These are phyloP conservation scores for Picea engelmannii DNA, from an alignment of 83 land plant species.

Conservation along the genomic window DNA sequence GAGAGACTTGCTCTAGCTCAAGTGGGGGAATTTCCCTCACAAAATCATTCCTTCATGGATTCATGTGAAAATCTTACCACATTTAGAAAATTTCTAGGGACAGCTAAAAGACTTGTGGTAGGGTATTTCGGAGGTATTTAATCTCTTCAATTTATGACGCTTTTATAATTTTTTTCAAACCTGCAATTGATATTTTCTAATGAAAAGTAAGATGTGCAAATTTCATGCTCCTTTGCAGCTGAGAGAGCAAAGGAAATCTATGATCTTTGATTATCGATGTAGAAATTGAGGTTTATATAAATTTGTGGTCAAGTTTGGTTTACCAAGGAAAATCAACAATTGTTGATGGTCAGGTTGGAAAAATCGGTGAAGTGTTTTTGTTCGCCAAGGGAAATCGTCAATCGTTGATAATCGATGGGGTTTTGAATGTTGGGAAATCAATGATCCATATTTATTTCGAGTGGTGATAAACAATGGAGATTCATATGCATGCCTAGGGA, in stretches of 20 bases:
- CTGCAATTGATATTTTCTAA: background rate
- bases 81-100: background rate
- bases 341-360: too few species aligned
- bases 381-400: too few species aligned
- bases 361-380: too few species aligned
- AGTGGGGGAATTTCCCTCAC: background rate
- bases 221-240: background rate
- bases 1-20: background rate
- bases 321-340: too few species aligned
- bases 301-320: too few species aligned
- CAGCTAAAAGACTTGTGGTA: background rate
- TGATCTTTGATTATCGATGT: too few species aligned
- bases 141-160: background rate
- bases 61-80: background rate
- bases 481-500: too few species aligned
- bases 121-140: background rate
- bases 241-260: background rate
- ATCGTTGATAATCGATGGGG: too few species aligned
- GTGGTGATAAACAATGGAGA: too few species aligned
- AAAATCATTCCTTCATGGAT: conserved; percentile 5
- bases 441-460: too few species aligned
- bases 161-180: background rate
- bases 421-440: too few species aligned
- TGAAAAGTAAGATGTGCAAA: background rate
- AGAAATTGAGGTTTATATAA: too few species aligned